Evolutionary conservation across 768 basidiomycete species (phyloP), one percentile per base, ranked within the genome.

Genomic region (Rhizopogon vinicolor): DNA sequence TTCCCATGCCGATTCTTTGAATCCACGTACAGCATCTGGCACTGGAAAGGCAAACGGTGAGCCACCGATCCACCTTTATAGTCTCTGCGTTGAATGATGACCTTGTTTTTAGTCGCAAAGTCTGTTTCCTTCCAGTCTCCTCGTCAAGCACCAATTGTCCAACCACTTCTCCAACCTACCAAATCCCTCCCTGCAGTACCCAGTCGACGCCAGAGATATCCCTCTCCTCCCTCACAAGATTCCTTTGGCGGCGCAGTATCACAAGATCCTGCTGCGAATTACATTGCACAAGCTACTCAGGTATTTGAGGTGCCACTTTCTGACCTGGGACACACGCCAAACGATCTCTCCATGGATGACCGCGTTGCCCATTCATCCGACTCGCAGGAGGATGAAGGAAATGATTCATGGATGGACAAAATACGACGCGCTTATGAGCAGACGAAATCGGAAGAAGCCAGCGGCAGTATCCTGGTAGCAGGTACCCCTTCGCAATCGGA

Each of bases 281-380:
- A 76, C 58, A 58, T 85, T 5, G 75, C 78, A 13, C 65, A 68
- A 14, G 68, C 77, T 3, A 55, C 68, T 44, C 79, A 77, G 58
- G 73, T 77, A 50, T 85, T 88, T 51, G 65, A 78, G 42, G 68
- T 82, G 18, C 87, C 87, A 52, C 68, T 88, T 44, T 79, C 81
- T 31, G 79, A 85, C 59, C 73, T 86, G 16, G 80, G 72, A 51
- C 72, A 65, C 58, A 66, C 59, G 29, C 60, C 66, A 7, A 61
- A 65, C 46, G 63, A 66, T 56, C 66, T 55, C 43, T 33, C 57
- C 41, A 40, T 22, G 43, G 54, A 51, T 19, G 44, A 53, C 14
- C 5, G 2, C 7, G 14, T 25, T 2, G 46, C 19, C 29, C 9
- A 40, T 19, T 54, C 51, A 12, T 44, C 35, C 39, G 25, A 22